phyloP scores from a whole-genome alignment of 2,329 filamentous ascomycete genomes.

The Claviceps purpurea region DNA sequence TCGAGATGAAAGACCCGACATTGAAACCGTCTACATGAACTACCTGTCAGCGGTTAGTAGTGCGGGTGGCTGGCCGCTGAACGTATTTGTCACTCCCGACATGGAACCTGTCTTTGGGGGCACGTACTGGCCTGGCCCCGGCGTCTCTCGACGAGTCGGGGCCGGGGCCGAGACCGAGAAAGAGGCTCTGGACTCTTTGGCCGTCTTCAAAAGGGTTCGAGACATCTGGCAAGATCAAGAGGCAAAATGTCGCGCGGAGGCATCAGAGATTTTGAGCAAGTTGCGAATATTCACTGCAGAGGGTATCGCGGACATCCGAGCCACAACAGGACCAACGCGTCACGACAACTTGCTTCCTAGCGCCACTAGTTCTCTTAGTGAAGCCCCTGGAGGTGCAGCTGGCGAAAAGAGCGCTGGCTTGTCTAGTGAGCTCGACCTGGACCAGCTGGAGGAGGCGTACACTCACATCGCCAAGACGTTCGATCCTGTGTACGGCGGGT shows the following conservation, averaged over 20 bases:
- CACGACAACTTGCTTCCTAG: conserved; percentile 9
- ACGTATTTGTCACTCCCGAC: conserved; percentile 90
- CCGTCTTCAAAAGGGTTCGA: conserved; percentile 67
- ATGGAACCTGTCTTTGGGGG: conserved; percentile 91
- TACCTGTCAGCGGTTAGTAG: conserved; percentile 90
- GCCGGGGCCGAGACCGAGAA: conserved; percentile 31
- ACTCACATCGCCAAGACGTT: conserved; percentile 69
- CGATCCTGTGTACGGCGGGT: conserved; percentile 67
- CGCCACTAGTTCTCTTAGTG: not conserved
- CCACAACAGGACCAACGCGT: conserved; percentile 16
- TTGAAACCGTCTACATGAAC: conserved; percentile 97
- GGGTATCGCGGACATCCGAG: conserved; percentile 50
- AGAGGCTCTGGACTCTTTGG: conserved; percentile 64
- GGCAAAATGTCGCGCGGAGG: conserved; percentile 67
- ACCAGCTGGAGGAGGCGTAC: conserved; percentile 82
- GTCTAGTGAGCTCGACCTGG: conserved; percentile 68
- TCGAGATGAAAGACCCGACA: conserved; percentile 82
- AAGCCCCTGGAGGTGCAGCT: conserved; percentile 7
- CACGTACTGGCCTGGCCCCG: conserved; percentile 86
- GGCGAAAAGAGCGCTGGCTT: conserved; percentile 16
- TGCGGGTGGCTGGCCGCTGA: conserved; percentile 85
- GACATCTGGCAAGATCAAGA: conserved; percentile 73
- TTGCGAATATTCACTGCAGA: conserved; percentile 80
- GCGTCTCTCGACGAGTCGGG: conserved; percentile 28
- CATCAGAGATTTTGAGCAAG: conserved; percentile 67